These are phyloP conservation scores for Tuber microsphaerosporum DNA, from an alignment of 495 filamentous ascomycete species.

Conservation along the genomic window DNA sequence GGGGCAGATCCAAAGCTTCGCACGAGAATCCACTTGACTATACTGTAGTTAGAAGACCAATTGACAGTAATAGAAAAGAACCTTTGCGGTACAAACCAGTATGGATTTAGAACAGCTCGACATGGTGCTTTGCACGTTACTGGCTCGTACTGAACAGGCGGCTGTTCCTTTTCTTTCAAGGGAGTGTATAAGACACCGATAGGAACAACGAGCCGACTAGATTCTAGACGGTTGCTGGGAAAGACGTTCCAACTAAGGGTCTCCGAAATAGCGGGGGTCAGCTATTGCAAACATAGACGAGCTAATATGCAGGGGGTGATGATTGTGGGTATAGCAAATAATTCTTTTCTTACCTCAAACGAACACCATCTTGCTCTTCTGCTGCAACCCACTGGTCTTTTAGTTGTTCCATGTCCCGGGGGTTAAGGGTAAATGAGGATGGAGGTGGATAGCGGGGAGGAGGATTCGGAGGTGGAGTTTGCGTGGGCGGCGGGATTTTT, in stretches of 20 bases:
- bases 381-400: constrained; percentile 98
- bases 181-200: constrained; percentile 96
- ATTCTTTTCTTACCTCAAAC: constrained; percentile 55
- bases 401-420: constrained; percentile 62
- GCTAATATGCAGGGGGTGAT: not conserved
- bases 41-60: not conserved
- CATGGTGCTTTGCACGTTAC: constrained; percentile 96
- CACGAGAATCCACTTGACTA: constrained; percentile 91
- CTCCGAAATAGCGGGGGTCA: constrained; percentile 11
- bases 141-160: constrained; percentile 89
- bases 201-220: constrained; percentile 89
- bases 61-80: constrained; percentile 15
- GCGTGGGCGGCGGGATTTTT: too few relatives aligned
- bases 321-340: not conserved
- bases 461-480: too few relatives aligned
- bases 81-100: constrained; percentile 58
- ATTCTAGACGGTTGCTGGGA: constrained; percentile 98
- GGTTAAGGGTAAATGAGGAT: too few relatives aligned
- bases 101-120: constrained; percentile 92
- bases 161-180: constrained; percentile 89
- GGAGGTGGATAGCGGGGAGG: too few relatives aligned
- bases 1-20: constrained; percentile 94
- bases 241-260: constrained; percentile 80
- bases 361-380: constrained; percentile 92
- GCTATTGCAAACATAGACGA: not conserved